These are phyloP conservation scores for Carex kokanica DNA, from an alignment of 176 grass and related monocot species.

Conservation along the genomic window DNA sequence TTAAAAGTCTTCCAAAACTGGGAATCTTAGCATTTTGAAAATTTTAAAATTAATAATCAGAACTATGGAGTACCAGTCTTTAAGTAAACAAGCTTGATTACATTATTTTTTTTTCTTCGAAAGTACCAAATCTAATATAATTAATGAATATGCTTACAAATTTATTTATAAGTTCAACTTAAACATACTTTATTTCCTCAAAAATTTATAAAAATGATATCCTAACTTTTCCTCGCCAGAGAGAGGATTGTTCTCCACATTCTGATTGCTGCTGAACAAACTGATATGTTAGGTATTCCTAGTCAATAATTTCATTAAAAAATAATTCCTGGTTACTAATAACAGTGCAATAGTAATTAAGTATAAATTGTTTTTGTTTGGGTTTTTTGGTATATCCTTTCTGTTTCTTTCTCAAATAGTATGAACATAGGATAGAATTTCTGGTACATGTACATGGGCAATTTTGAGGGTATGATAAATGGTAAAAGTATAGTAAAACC, in stretches of 20 bases:
- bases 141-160: not conserved
- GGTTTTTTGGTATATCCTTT: not conserved
- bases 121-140: not conserved
- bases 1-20: not conserved
- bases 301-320: not conserved
- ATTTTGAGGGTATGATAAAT: not conserved
- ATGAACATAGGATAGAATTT: slow-evolving; percentile 8
- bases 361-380: not conserved
- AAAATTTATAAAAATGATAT: not conserved
- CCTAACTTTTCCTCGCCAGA: not conserved
- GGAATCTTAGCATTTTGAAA: not conserved
- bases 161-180: not conserved
- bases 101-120: not conserved
- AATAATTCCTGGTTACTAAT: not conserved
- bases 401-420: slow-evolving; percentile 6
- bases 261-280: not conserved
- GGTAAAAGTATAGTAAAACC: not conserved
- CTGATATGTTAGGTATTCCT: not conserved
- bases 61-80: not conserved
- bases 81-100: not conserved
- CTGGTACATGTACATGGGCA: not conserved
- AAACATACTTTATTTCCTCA: not conserved
- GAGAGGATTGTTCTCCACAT: not conserved
- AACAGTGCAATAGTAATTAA: not conserved
- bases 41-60: not conserved